Evolutionary conservation across 176 grass and related monocot genomes (phyloP), one percentile per base, ranked within the genome.

Genomic region (Tillandsia leiboldiana): DNA sequence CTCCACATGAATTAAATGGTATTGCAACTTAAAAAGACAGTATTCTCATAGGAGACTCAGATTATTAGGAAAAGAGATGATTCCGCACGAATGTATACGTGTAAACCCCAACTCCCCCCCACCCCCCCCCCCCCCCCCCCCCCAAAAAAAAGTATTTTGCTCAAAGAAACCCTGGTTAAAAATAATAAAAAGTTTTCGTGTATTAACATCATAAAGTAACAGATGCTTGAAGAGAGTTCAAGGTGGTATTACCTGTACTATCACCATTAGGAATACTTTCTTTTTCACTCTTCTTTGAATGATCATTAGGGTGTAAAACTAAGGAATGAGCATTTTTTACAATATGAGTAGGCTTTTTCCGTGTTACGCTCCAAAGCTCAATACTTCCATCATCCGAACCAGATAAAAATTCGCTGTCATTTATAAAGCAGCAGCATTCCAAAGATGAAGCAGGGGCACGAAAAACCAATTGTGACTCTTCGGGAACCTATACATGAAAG

Each of bases 341-440:
- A 56, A 90, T 85, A 73, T 87, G 64, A n/a, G 76, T 85, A 48
- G 91, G 91, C 27, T 96, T 96, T 70, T 96, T 96, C 74, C 87
- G 85, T 81, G 80, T 78, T 47, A 87, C 72, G 67, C 81, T 83
- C 91, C 91, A 96, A 64, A 96, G 80, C 59, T 90, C 87, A 64
- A 96, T 72, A 67, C 84, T 90, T 73, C 91, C 91, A 80, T 90
- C 83, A 67, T 96, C 91, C 26, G 91, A 96, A 23, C 91, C 91
- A 80, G 91, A 90, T 48, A 90, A 62, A 79, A 90, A 90, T 64
- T 96, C 91, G 17, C 82, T 87, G 62, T 90, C 91, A 57, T 87
- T 88, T 65, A 96, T 83, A 78, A 96, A 90, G 83, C 81, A 87
- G 72, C 83, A 85, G 48, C 91, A 90, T 75, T 96, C 91, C 69